Conservation (phyloP, 2,329 filamentous ascomycete species). For the Paraconiothyrium sp. region DNA sequence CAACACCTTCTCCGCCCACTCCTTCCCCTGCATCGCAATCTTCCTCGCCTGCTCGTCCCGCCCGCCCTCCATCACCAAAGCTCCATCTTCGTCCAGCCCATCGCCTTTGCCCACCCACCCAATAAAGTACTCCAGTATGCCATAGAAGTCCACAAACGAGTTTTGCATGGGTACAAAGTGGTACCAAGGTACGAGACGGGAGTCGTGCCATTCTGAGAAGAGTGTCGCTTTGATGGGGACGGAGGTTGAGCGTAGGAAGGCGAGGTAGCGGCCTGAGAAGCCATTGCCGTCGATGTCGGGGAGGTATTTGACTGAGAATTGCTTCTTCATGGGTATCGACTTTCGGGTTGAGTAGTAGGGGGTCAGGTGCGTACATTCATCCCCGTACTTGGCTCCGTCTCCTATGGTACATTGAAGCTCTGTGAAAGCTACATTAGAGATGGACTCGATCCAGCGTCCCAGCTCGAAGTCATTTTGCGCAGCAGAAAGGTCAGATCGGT, state of each 20-base stretch:
- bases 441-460: constrained; percentile 52
- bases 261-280: constrained; percentile 51
- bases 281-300: constrained; percentile 78
- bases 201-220: constrained; percentile 83
- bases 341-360: constrained; percentile 49
- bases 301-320: constrained; percentile 70
- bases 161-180: constrained; percentile 87
- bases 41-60: constrained; percentile 67
- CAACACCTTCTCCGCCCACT: constrained; percentile 74
- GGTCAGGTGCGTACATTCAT: constrained; percentile 59
- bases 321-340: constrained; percentile 50
- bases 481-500: constrained; percentile 51
- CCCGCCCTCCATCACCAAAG: constrained; percentile 27
- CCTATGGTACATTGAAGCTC: constrained; percentile 51
- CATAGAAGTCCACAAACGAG: constrained; percentile 75
- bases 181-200: constrained; percentile 74
- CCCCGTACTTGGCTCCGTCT: constrained; percentile 23
- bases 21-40: constrained; percentile 72
- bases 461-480: constrained; percentile 37
- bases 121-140: constrained; percentile 78
- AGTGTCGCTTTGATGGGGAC: constrained; percentile 81
- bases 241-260: constrained; percentile 68
- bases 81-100: neutral
- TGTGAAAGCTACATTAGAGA: constrained; percentile 55
- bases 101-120: neutral